Evolutionary conservation across 2,329 filamentous ascomycete species (phyloP).

Genomic region (Aspergillus aculeatus): DNA sequence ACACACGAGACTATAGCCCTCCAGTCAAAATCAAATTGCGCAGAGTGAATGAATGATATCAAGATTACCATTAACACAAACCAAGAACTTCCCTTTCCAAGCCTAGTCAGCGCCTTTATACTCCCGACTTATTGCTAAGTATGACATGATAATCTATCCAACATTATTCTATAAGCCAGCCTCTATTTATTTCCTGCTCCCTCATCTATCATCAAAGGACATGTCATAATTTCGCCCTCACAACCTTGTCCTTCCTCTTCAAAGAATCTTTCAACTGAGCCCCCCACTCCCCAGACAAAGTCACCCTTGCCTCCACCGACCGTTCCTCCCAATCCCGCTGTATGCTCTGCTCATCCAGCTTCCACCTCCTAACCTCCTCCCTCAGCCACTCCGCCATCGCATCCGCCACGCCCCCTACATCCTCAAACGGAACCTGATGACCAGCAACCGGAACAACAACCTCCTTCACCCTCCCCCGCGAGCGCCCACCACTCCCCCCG

Average conservation of each 20-base stretch:
- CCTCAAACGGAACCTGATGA: constrained; percentile 7
- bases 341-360: neutral
- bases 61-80: too few relatives aligned
- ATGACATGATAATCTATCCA: too few relatives aligned
- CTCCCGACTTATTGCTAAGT: too few relatives aligned
- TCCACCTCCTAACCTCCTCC: neutral
- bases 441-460: neutral
- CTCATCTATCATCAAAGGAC: neutral
- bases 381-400: neutral
- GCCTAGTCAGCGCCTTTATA: too few relatives aligned
- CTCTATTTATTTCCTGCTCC: too few relatives aligned
- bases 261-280: neutral
- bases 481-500: constrained; percentile 4
- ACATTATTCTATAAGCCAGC: too few relatives aligned
- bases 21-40: too few relatives aligned
- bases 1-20: too few relatives aligned
- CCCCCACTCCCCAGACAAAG: neutral
- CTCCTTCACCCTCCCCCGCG: neutral
- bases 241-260: neutral
- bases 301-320: neutral
- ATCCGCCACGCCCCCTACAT: neutral
- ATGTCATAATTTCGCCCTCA: neutral
- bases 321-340: neutral
- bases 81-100: too few relatives aligned
- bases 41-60: too few relatives aligned